Percentiles rank a stretch among this genome's conserved stretches.
These are phyloP conservation scores for Podila minutissima DNA, from an alignment of 192 early-diverging fungal genomes.

Conservation along the genomic window DNA sequence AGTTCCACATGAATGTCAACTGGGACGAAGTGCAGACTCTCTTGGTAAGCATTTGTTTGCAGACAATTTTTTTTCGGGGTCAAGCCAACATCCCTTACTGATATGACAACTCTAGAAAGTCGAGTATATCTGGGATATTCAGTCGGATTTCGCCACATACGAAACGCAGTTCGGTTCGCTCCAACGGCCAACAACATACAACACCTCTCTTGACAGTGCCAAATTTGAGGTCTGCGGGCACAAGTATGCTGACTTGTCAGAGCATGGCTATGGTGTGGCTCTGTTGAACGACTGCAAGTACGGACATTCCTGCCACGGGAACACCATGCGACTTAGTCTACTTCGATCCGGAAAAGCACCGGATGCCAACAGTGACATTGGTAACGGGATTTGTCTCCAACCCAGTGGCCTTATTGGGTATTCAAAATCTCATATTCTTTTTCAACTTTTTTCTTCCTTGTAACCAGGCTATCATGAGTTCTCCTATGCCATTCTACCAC, in stretches of 20 bases:
- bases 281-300: slow-evolving; percentile 98
- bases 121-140: slow-evolving; percentile 90
- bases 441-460: slow-evolving; percentile 59
- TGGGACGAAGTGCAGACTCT: slow-evolving; percentile 88
- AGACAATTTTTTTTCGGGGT: neutral
- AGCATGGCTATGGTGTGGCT: slow-evolving; percentile 94
- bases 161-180: slow-evolving; percentile 95
- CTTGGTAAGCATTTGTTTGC: slow-evolving; percentile 4
- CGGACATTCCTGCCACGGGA: slow-evolving; percentile 87
- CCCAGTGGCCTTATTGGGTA: neutral
- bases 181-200: slow-evolving; percentile 94
- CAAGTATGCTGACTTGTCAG: slow-evolving; percentile 96
- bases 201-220: slow-evolving; percentile 91
- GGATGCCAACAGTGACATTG: slow-evolving; percentile 74
- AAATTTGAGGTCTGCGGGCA: slow-evolving; percentile 98
- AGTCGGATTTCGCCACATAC: slow-evolving; percentile 84
- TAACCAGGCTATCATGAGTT: slow-evolving; percentile 82
- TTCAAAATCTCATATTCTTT: neutral
- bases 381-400: slow-evolving; percentile 20
- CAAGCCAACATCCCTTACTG: neutral
- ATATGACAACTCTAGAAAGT: slow-evolving; percentile 74
- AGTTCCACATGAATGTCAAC: slow-evolving; percentile 89
- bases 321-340: slow-evolving; percentile 84
- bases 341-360: slow-evolving; percentile 91
- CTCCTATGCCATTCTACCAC: slow-evolving; percentile 92